Evolutionary conservation across 129 eudicot species (phyloP).

Genomic region (Flaveria ramosissima): DNA sequence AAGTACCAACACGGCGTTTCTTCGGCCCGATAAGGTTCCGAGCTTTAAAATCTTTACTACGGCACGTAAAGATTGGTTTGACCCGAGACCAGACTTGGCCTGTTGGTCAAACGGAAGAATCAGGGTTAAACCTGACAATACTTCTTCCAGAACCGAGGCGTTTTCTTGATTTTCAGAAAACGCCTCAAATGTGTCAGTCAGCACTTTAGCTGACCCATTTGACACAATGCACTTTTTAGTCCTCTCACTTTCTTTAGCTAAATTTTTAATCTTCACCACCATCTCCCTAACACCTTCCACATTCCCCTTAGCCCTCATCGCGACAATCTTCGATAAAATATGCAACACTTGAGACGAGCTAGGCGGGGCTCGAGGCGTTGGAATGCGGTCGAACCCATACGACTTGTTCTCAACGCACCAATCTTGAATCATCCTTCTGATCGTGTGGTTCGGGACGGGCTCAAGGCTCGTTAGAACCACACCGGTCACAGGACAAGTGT

Average conservation of each 20-base stretch:
- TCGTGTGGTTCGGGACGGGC: conserved; percentile 51
- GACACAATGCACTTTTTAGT: conserved; percentile 44
- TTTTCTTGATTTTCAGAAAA: conserved; percentile 40
- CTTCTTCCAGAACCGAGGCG: conserved; percentile 41
- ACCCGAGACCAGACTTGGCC: conserved; percentile 37
- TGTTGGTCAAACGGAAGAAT: conserved; percentile 46
- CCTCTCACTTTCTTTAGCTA: conserved; percentile 50
- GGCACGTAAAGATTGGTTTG: conserved; percentile 35
- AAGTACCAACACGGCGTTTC: conserved; percentile 43
- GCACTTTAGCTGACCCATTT: conserved; percentile 34
- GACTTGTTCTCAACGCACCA: conserved; percentile 67
- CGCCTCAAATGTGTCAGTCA: conserved; percentile 40
- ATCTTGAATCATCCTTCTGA: conserved; percentile 60
- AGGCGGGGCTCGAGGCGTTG: conserved; percentile 58
- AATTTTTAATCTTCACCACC: conserved; percentile 42
- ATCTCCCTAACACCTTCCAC: conserved; percentile 39
- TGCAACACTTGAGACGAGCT: conserved; percentile 42
- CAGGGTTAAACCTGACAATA: conserved; percentile 42
- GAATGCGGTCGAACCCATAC: conserved; percentile 61
- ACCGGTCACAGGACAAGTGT: conserved; percentile 52
- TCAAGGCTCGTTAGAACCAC: conserved; percentile 41
- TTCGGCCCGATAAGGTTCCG: conserved; percentile 43
- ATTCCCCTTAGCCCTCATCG: conserved; percentile 19
- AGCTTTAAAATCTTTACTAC: conserved; percentile 38
- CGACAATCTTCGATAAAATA: conserved; percentile 39